These are phyloP conservation scores for Aegilops umbellulata DNA, from an alignment of 176 grass and related monocot genomes.

Conservation along the genomic window DNA sequence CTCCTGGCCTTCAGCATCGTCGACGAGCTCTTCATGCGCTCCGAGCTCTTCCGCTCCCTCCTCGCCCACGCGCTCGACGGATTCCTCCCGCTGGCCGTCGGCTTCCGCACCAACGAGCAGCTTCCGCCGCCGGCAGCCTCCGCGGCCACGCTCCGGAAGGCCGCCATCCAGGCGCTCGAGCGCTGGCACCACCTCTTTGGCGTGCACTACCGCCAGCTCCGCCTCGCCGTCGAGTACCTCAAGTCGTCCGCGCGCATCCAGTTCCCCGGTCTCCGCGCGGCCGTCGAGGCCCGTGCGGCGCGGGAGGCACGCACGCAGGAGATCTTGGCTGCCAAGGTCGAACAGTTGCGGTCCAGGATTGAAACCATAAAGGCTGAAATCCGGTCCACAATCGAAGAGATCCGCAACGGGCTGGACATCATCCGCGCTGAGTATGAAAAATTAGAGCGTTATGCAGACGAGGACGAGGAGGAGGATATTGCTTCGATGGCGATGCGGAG, in stretches of 20 bases:
- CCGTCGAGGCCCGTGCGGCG: constrained; percentile 52
- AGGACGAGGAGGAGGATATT: constrained; percentile 44
- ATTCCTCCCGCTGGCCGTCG: no score
- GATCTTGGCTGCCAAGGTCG: constrained; percentile 66
- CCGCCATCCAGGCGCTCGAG: constrained; percentile 71
- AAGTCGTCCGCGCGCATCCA: constrained; percentile 53
- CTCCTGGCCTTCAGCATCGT: no score
- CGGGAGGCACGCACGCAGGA: constrained; percentile 72
- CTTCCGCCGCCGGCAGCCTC: constrained; percentile 67
- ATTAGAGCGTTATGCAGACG: constrained; percentile 35
- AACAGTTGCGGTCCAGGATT: constrained; percentile 55
- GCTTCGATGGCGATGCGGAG: constrained; percentile 35
- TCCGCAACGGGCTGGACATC: constrained; percentile 61
- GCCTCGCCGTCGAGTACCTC: constrained; percentile 76
- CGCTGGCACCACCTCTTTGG: constrained; percentile 78
- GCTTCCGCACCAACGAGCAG: constrained; percentile 51
- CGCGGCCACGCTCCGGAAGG: constrained; percentile 59
- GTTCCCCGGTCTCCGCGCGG: constrained; percentile 22
- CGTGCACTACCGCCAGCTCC: constrained; percentile 74
- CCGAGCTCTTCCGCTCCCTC: no score
- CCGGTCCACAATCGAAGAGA: constrained; percentile 49
- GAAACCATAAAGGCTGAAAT: constrained; percentile 54
- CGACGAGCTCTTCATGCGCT: no score
- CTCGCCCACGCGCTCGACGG: no score
- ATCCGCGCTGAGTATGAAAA: constrained; percentile 56